Conservation (phyloP, 2,329 filamentous ascomycete genomes). For the Neonectria coccinea region DNA sequence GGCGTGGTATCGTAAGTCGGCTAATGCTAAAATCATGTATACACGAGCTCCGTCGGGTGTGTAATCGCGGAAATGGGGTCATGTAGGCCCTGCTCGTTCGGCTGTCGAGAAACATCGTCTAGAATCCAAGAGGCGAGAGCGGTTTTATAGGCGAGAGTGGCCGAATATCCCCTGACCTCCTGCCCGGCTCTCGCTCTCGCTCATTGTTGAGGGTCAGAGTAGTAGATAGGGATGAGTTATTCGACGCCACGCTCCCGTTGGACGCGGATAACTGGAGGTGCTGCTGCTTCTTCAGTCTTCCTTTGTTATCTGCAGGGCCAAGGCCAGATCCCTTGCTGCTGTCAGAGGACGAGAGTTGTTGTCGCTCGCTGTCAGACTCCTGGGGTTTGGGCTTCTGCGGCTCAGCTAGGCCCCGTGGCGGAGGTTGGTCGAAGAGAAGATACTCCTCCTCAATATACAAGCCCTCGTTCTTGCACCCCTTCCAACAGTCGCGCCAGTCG, state of each 20-base stretch:
- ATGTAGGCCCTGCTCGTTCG: slow-evolving; percentile 21
- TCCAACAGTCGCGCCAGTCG: slow-evolving; percentile 97
- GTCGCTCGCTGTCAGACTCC: slow-evolving; percentile 39
- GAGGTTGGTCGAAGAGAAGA: slow-evolving; percentile 67
- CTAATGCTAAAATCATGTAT: slow-evolving; percentile 35
- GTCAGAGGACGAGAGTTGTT: slow-evolving; percentile 69
- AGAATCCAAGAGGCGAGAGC: slow-evolving; percentile 71
- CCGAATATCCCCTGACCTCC: slow-evolving; percentile 58
- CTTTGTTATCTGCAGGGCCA: slow-evolving; percentile 39
- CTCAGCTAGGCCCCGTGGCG: slow-evolving; percentile 62
- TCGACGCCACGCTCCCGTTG: slow-evolving; percentile 59
- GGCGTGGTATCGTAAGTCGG: slow-evolving; percentile 51
- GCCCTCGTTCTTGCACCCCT: slow-evolving; percentile 92
- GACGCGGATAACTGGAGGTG: slow-evolving; percentile 54
- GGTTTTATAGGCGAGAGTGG: slow-evolving; percentile 75
- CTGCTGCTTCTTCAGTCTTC: slow-evolving; percentile 60
- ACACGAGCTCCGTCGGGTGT: slow-evolving; percentile 27
- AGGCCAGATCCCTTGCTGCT: slow-evolving; percentile 66
- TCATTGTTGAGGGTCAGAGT: slow-evolving; percentile 61
- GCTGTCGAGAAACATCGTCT: slow-evolving; percentile 36
- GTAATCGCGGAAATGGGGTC: slow-evolving; percentile 19
- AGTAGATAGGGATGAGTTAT: slow-evolving; percentile 58
- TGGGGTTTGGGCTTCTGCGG: slow-evolving; percentile 47
- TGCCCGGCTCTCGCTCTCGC: slow-evolving; percentile 46
- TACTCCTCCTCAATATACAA: slow-evolving; percentile 80